Evolutionary conservation across 495 filamentous ascomycete genomes (phyloP).

Genomic region (Penicillium diatomitis): DNA sequence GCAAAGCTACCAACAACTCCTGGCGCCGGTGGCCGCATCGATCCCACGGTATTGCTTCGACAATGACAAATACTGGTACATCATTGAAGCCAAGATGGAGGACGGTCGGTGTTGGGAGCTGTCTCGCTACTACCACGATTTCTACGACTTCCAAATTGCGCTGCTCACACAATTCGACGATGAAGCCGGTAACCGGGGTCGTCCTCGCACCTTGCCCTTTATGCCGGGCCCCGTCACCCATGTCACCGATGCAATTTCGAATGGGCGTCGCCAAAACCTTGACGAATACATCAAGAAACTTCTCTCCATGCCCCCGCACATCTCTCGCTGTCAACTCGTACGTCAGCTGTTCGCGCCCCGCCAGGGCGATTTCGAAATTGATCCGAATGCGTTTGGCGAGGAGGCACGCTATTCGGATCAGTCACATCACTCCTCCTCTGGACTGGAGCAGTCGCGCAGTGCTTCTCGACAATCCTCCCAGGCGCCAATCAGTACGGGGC

Average conservation of each 20-base stretch:
- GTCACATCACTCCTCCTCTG: conserved; percentile 66
- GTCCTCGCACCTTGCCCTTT: conserved; percentile 80
- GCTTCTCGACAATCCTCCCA: conserved; percentile 69
- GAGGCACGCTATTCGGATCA: conserved; percentile 61
- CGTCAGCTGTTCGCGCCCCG: conserved; percentile 85
- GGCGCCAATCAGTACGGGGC: conserved; percentile 53
- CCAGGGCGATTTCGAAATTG: conserved; percentile 87
- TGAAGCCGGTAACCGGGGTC: conserved; percentile 74
- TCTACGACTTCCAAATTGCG: conserved; percentile 97
- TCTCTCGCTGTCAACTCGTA: conserved; percentile 71
- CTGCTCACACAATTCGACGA: conserved; percentile 88
- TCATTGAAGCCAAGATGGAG: conserved; percentile 85
- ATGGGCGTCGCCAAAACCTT: conserved; percentile 80
- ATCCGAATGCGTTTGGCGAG: conserved; percentile 54
- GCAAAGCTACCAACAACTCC: conserved; percentile 26
- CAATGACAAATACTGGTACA: conserved; percentile 98
- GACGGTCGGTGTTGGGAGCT: conserved; percentile 89
- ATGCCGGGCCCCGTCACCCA: conserved; percentile 98
- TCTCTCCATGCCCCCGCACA: conserved; percentile 71
- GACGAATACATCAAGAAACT: conserved; percentile 94
- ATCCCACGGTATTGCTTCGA: conserved; percentile 95
- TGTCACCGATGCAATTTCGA: conserved; percentile 93
- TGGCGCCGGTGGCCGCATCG: conserved; percentile 62
- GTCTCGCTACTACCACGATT: conserved; percentile 91
- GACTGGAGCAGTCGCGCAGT: conserved; percentile 38